Base-by-base conservation (phyloP, 1,139 yeast genomes). In the Meyerozyma athensensis region DNA sequence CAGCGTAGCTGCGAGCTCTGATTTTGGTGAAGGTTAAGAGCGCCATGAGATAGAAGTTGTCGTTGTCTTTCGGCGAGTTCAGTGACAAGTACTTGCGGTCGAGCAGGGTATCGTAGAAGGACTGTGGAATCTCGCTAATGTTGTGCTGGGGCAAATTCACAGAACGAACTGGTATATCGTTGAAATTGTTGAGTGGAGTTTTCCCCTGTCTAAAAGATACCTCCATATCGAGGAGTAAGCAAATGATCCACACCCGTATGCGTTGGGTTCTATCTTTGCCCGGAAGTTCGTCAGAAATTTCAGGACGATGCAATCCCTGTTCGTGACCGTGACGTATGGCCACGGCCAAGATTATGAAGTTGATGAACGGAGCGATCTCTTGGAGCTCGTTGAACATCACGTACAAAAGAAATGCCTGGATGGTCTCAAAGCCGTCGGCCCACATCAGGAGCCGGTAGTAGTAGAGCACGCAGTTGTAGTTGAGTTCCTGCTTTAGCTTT, bases 291-390 rank as follows among this genome's bases (percentile, higher is more conserved):
- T 49, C 47, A 36, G 69, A 68, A 2, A 73, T 57, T 44, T 81
- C 86, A n/a, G 58, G 59, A 22, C 86, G 59, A 50, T 84, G 85
- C 19, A 85, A 59, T 0, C 94, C 94, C 40, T 81, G 56, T 35
- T 78, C 82, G 45, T 74, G 79, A 0, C 86, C 85, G 45, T 67
- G 72, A 39, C 86, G 61, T 2, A 77, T 68, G 1, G 81, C 81
- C 7, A 74, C 67, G 0, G 81, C 60, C 0, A 69, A 52, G 7
- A 81, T 49, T 24, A 69, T 60, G 46, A 67, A 72, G 24, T 71
- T 65, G 26, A 64, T 57, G 26, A 71, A 72, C 12, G 76, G 65
- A 5, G 65, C 53, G 9, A 72, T 54, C 49, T 69, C 56, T 34
- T 67, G 61, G 3, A 62, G 56, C 36, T 77, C 79, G 7, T 75